Conservation (phyloP, 108 stramenopile genomes). For the Cyclotella distinguenda region DNA sequence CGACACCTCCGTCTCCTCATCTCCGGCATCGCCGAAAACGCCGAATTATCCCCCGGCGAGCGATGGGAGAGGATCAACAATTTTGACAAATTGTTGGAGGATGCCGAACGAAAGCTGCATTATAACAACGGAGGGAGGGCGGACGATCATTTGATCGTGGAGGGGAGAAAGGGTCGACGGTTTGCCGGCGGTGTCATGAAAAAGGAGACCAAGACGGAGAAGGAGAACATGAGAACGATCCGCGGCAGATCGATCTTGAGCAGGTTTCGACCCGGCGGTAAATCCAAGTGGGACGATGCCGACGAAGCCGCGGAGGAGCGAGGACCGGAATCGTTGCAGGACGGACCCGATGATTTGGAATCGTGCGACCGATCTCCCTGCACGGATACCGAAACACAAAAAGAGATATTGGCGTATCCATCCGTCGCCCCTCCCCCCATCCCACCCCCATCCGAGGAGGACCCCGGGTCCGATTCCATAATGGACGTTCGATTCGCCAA, state of each 20-base stretch:
- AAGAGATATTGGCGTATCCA: too few relatives aligned
- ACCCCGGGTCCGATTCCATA: slow-evolving; percentile 34
- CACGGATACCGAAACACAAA: too few relatives aligned
- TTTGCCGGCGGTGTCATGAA: background rate
- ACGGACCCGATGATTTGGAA: too few relatives aligned
- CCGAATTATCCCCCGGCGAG: slow-evolving; percentile 3
- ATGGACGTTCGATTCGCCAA: slow-evolving; percentile 16
- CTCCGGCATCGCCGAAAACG: slow-evolving; percentile 19
- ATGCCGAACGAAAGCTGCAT: slow-evolving; percentile 23
- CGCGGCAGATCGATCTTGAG: background rate
- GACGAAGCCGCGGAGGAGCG: background rate
- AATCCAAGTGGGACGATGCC: background rate
- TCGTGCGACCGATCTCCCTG: too few relatives aligned
- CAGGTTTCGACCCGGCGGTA: background rate
- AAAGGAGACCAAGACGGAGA: background rate
- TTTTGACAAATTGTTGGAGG: slow-evolving; percentile 9
- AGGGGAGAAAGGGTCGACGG: background rate
- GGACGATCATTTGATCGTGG: slow-evolving; percentile 12
- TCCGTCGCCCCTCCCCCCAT: too few relatives aligned
- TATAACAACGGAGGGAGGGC: background rate
- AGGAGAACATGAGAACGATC: background rate
- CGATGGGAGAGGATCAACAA: slow-evolving; percentile 6
- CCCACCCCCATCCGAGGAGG: too few relatives aligned
- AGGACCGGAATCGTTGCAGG: too few relatives aligned
- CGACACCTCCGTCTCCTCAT: slow-evolving; percentile 34